Evolutionary conservation across 2,329 filamentous ascomycete species (phyloP), one percentile per base, ranked within the genome.

Genomic region (Talaromyces amestolkiae): DNA sequence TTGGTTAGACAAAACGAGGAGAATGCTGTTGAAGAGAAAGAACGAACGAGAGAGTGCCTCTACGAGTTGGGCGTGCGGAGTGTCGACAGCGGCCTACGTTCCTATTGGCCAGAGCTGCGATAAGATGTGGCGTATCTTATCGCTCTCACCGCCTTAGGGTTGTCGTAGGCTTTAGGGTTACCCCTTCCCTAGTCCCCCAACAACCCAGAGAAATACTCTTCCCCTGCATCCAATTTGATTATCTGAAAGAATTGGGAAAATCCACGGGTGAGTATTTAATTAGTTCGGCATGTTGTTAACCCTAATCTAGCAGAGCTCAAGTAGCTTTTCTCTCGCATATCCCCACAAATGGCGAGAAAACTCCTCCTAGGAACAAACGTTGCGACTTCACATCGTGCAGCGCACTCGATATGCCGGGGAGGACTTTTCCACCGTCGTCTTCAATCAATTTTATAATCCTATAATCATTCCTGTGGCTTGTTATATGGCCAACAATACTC

Each of bases 401-500:
- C n/a, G 63, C 66, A 15, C 61, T 33, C 22, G 68, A 69, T n/a
- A 63, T 58, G 24, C 63, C 65, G 33, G 66, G 70, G 17, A 68
- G 60, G 3, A 15, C 64, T 61, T 69, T 72, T 1, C 70, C 74
- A 43, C 75, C 71, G n/a, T 62, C 64, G 68, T 79, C 77, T 59
- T 79, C 77, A 15, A 78, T 67, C 24, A 51, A 5, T 19, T 61
- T 61, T 10, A 33, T 19, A 19, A 61, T 19, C 15, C 51, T 19
- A 22, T 37, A 51, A 13, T 35, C 17, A 4, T 5, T 45, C 15
- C 3, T 43, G 6, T 27, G 13, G 33, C n/a, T n/a, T 76, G 47
- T 39, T 75, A 78, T n/a, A 69, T 67, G 43, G 74, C 68, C 15
- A 71, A 49, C n/a, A 19, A 49, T 31, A 2, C 43, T 33, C 13